Base-by-base conservation (phyloP, 306 rosid genomes). In the Sindora glabra region DNA sequence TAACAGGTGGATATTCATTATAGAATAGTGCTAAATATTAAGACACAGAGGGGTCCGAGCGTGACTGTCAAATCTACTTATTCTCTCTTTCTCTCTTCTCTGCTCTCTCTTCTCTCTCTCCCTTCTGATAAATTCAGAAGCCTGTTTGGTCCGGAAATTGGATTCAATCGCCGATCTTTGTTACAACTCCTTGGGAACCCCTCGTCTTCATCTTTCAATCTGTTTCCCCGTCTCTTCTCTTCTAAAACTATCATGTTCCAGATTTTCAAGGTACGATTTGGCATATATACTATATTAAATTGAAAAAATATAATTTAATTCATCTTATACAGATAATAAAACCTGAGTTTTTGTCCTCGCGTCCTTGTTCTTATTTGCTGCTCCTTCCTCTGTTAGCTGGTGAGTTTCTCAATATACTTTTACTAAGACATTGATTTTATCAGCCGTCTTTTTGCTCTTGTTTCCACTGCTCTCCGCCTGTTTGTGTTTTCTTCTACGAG, bases 21-120 rank as follows among this genome's bases (percentile, higher is more conserved):
- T 69, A 39, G 73, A 71, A 71, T 67, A n/a, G n/a, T n/a, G 59
- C 74, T 54, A 63, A 73, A 70, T 70, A 62, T 72, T 68, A 74
- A 70, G 67, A 68, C 79, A 79, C 72, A 52, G 40, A 40, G 57
- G 75, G 77, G 84, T 74, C 81, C 82, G 70, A 79, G 95, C 76
- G 83, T 76, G 96, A 87, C 89, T 85, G 89, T 87, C 92, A 87
- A 92, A 88, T 92, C 96, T 86, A 70, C 89, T 85, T 81, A 82
- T 74, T 85, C 89, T n/a, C n/a, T 73, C 75, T 69, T 41, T 48
- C 67, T 74, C 67, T 59, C 72, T n/a, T n/a, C n/a, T n/a, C n/a
- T n/a, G n/a, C n/a, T n/a, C n/a, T n/a, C n/a, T n/a, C n/a, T n/a
- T 60, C 76, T 49, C 53, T 52, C 64, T 42, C 59, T 74, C 74